A percentile compares a stretch with the other conserved stretches of the same genome.
Evolutionary conservation across 768 basidiomycete species (phyloP).

Genomic region (Tricholomella constricta): DNA sequence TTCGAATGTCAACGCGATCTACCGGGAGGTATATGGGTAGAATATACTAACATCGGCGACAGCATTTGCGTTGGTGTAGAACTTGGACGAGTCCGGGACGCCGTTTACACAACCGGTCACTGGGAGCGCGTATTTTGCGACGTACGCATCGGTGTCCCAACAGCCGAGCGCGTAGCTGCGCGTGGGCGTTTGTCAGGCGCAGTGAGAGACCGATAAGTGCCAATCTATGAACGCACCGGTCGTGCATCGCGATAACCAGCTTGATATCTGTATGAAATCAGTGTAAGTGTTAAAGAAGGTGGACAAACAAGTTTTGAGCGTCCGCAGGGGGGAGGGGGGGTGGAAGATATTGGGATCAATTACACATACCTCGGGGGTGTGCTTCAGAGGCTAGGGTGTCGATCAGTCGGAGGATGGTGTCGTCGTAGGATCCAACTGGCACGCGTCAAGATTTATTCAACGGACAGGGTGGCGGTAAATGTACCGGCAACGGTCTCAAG

Average conservation of each 20-base stretch:
- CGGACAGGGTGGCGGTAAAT: neutral
- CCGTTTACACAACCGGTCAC: slow-evolving; percentile 24
- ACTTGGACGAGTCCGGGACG: slow-evolving; percentile 26
- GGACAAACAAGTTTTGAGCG: too few relatives aligned
- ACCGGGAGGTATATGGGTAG: neutral
- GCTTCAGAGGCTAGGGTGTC: slow-evolving; percentile 25
- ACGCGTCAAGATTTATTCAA: neutral
- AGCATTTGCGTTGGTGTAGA: slow-evolving; percentile 26
- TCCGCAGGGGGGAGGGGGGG: too few relatives aligned
- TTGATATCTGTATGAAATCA: slow-evolving; percentile 22
- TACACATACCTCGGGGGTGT: slow-evolving; percentile 25
- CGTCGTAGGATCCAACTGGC: slow-evolving; percentile 27
- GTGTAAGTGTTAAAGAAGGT: too few relatives aligned
- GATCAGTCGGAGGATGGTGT: slow-evolving; percentile 24
- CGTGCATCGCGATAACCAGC: slow-evolving; percentile 29
- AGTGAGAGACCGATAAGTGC: neutral
- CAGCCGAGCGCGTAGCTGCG: slow-evolving; percentile 26
- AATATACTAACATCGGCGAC: slow-evolving; percentile 21
- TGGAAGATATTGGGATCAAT: too few relatives aligned
- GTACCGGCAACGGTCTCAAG: slow-evolving; percentile 24
- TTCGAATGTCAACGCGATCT: neutral
- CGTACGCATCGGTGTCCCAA: slow-evolving; percentile 29
- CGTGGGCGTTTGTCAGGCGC: neutral
- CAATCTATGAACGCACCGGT: slow-evolving; percentile 13
- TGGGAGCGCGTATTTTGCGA: slow-evolving; percentile 23